Conservation (phyloP, 441 rosid species). For the Pelargonium cotyledonis region DNA sequence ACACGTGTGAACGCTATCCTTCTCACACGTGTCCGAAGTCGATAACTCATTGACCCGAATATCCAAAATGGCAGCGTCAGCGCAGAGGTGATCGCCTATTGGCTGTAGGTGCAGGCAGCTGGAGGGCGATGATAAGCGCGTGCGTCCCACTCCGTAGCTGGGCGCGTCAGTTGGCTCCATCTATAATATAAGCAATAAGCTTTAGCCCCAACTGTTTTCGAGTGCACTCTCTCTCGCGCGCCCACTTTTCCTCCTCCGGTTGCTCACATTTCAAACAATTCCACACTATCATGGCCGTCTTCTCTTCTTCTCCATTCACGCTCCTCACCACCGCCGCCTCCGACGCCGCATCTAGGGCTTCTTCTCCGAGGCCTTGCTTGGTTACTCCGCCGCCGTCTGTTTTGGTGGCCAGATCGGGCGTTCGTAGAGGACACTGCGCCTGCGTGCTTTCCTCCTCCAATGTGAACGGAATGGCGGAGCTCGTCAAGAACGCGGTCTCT, state of each 20-base stretch:
- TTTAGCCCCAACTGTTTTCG: neutral
- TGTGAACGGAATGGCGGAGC: constrained; percentile 54
- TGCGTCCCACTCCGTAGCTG: no score
- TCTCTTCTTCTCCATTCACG: neutral
- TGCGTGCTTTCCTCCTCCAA: constrained; percentile 25
- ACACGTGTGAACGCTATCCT: no score
- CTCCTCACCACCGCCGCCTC: constrained; percentile 6
- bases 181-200: no score
- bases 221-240: neutral
- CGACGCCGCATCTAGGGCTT: constrained; percentile 3
- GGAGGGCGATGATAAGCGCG: no score
- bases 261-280: no score
- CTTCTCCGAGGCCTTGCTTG: neutral
- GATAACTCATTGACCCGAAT: no score
- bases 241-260: no score
- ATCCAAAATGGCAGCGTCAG: no score
- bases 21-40: no score
- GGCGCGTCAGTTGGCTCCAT: no score
- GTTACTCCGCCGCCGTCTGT: neutral
- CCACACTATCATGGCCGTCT: neutral
- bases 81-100: no score
- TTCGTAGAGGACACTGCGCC: constrained; percentile 26
- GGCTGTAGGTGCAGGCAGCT: no score
- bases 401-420: constrained; percentile 10
- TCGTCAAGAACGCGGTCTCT: constrained; percentile 51